Percentiles rank a stretch among this genome's conserved stretches.
Conservation (phyloP, 257 asterid genomes). For the Rauvolfia tetraphylla region DNA sequence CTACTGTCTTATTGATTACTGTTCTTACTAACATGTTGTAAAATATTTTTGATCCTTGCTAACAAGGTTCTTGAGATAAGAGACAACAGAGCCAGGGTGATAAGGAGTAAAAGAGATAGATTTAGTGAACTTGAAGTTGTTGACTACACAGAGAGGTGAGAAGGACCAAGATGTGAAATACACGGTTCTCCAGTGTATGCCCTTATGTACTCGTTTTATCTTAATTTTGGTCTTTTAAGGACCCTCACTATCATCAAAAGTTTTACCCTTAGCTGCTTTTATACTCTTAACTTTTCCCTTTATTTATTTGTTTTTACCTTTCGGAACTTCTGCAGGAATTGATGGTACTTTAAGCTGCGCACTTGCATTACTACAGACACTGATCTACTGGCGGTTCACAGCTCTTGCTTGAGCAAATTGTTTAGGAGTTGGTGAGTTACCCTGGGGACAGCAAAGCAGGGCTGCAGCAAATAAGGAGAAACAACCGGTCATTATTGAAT, state of each 20-base stretch:
- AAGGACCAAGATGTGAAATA: constrained; percentile 17
- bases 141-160: constrained; percentile 44
- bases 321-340: neutral
- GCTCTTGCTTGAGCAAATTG: neutral
- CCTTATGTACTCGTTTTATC: neutral
- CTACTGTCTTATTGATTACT: neutral
- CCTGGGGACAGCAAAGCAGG: neutral
- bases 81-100: constrained; percentile 65
- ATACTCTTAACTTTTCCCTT: neutral
- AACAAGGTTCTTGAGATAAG: constrained; percentile 77
- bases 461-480: neutral
- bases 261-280: neutral
- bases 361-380: neutral
- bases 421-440: neutral
- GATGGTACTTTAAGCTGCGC: neutral
- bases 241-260: neutral
- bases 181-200: neutral
- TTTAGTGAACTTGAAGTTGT: constrained; percentile 56
- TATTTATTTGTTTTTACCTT: no score
- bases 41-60: constrained; percentile 5
- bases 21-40: neutral
- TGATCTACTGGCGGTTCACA: neutral
- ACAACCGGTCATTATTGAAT: neutral
- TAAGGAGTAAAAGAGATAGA: constrained; percentile 55
- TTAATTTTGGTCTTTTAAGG: neutral